A percentile compares a stretch with the other conserved stretches of the same genome.
Conservation (phyloP, 805 yeast genomes). For the Wickerhamiella cacticola region DNA sequence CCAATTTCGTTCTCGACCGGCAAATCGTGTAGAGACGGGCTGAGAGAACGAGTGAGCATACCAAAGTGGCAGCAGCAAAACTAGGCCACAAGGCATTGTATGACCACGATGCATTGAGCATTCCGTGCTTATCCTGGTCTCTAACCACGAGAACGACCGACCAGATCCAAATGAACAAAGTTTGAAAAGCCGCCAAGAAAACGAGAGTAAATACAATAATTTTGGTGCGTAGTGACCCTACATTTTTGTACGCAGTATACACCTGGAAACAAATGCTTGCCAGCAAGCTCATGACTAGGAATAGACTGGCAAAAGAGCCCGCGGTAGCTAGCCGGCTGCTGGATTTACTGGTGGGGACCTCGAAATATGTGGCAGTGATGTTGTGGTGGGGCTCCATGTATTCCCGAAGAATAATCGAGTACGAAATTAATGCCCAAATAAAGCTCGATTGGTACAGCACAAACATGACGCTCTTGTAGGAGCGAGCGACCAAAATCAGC, state of each 20-base stretch:
- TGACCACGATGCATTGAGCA: constrained; percentile 22
- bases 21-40: constrained; percentile 59
- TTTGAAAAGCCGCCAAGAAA: constrained; percentile 42
- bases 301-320: constrained; percentile 45
- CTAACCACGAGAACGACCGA: constrained; percentile 20
- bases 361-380: constrained; percentile 7
- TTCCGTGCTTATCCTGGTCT: neutral
- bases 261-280: constrained; percentile 60
- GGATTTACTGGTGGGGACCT: constrained; percentile 30
- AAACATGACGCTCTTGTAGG: constrained; percentile 56
- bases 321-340: constrained; percentile 46
- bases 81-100: constrained; percentile 33
- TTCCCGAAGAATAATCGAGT: constrained; percentile 30
- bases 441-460: constrained; percentile 56
- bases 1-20: constrained; percentile 59
- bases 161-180: constrained; percentile 49
- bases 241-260: constrained; percentile 42
- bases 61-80: constrained; percentile 55
- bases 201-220: constrained; percentile 32
- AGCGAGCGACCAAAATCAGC: constrained; percentile 38
- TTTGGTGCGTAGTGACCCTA: constrained; percentile 25
- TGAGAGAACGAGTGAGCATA: constrained; percentile 49
- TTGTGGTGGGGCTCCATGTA: constrained; percentile 10
- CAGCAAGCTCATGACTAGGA: constrained; percentile 52
- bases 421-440: constrained; percentile 38